Evolutionary conservation across 257 asterid species (phyloP).

Genomic region (Plantago major): DNA sequence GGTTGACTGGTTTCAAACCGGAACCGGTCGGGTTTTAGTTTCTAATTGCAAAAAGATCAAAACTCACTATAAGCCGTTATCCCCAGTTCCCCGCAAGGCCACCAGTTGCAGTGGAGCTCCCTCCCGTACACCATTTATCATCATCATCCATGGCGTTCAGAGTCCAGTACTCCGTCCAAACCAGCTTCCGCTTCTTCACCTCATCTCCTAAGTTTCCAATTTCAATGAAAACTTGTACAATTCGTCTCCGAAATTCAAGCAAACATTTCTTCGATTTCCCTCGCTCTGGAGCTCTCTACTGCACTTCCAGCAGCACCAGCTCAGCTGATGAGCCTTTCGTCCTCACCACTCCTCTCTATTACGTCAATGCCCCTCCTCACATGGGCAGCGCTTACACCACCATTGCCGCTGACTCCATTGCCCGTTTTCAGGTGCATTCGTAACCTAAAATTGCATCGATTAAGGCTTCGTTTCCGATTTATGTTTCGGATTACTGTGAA

Average conservation of each 20-base stretch:
- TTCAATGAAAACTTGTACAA: slow-evolving; percentile 19
- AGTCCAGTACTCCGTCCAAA: slow-evolving; percentile 56
- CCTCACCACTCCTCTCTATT: slow-evolving; percentile 91
- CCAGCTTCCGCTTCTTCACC: slow-evolving; percentile 46
- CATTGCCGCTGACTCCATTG: slow-evolving; percentile 89
- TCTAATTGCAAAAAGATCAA: no score
- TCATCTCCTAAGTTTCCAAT: slow-evolving; percentile 28
- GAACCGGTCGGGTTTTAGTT: no score
- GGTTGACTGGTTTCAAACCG: no score
- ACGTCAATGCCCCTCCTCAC: slow-evolving; percentile 97
- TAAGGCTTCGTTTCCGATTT: neutral
- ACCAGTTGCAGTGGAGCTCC: neutral
- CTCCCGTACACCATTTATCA: neutral
- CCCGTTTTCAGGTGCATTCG: slow-evolving; percentile 80
- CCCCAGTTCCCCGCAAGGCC: neutral
- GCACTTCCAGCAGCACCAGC: slow-evolving; percentile 35
- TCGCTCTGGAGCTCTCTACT: slow-evolving; percentile 29
- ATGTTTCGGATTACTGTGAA: neutral
- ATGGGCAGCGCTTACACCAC: slow-evolving; percentile 99
- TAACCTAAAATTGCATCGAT: no score
- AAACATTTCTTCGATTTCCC: slow-evolving; percentile 5
- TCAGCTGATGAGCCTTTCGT: slow-evolving; percentile 38
- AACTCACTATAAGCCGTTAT: neutral
- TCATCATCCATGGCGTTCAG: slow-evolving; percentile 64
- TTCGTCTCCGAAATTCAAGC: slow-evolving; percentile 28